Evolutionary conservation across 192 early-diverging fungal genomes (phyloP).

Genomic region (Linnemannia elongata): DNA sequence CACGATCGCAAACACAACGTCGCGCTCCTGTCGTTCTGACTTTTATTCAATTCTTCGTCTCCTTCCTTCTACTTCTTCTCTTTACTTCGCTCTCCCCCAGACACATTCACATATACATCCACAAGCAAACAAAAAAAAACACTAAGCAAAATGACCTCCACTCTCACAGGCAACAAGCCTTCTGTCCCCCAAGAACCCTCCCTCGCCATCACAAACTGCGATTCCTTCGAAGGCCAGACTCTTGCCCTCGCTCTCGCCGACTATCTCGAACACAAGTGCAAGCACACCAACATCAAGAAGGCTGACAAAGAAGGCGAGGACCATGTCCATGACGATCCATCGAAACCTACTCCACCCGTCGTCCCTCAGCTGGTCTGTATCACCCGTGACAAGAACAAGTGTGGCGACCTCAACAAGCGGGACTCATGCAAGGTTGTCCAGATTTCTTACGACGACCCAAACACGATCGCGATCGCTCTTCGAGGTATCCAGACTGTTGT

Average conservation of each 20-base stretch:
- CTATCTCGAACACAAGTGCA: constrained; percentile 12
- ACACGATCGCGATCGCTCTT: constrained; percentile 19
- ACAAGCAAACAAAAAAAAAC: neutral
- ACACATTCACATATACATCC: neutral
- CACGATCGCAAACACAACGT: neutral
- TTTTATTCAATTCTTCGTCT: neutral
- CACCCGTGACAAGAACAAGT: constrained; percentile 18
- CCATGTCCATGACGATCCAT: neutral
- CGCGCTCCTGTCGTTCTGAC: neutral
- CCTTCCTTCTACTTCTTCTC: neutral
- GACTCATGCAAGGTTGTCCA: constrained; percentile 23
- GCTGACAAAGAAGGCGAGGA: no score
- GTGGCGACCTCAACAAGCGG: neutral
- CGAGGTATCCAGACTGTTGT: constrained; percentile 33
- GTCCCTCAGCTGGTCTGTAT: constrained; percentile 24
- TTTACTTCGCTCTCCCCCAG: neutral
- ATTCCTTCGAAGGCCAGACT: constrained; percentile 33
- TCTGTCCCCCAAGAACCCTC: neutral
- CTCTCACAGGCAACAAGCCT: neutral
- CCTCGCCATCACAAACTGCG: constrained; percentile 43
- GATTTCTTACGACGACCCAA: constrained; percentile 23
- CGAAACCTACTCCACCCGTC: no score
- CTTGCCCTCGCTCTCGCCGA: constrained; percentile 23
- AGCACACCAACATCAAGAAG: neutral
- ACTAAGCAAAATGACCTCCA: neutral